Evolutionary conservation across 768 basidiomycete genomes (phyloP).

Genomic region (Leccinum incarnatum): DNA sequence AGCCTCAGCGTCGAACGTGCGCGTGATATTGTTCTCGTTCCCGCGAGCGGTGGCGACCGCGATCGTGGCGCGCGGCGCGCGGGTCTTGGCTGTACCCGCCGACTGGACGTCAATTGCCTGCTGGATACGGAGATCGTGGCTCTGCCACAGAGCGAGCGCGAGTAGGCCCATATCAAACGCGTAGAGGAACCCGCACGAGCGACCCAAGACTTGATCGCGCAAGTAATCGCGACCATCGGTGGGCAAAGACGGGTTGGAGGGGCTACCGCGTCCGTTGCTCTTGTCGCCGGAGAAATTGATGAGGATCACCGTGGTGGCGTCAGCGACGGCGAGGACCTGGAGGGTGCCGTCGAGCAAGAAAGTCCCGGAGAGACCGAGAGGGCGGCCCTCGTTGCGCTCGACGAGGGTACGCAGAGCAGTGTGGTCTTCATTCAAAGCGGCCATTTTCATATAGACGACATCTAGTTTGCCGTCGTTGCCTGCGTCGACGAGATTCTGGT

Average conservation of each 20-base stretch:
- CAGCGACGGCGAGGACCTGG: slow-evolving; percentile 27
- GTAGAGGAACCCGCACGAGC: slow-evolving; percentile 26
- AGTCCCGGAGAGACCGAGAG: slow-evolving; percentile 30
- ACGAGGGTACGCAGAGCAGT: slow-evolving; percentile 20
- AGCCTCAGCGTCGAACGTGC: slow-evolving; percentile 2
- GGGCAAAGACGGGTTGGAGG: slow-evolving; percentile 16
- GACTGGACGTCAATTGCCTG: slow-evolving; percentile 33
- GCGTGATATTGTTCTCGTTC: slow-evolving; percentile 15
- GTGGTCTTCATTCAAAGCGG: slow-evolving; percentile 23
- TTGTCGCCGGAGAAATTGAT: slow-evolving; percentile 28
- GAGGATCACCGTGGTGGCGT: slow-evolving; percentile 25
- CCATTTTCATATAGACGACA: slow-evolving; percentile 15
- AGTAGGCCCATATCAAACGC: slow-evolving; percentile 32
- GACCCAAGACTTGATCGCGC: slow-evolving; percentile 29
- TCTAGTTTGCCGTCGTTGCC: slow-evolving; percentile 25
- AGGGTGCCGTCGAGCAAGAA: slow-evolving; percentile 25
- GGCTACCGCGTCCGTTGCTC: slow-evolving; percentile 33
- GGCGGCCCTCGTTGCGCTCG: slow-evolving; percentile 33
- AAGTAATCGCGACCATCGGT: slow-evolving; percentile 26
- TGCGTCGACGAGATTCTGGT: slow-evolving; percentile 29
- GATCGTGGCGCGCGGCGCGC: slow-evolving; percentile 20
- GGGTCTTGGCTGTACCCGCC: slow-evolving; percentile 10
- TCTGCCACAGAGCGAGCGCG: slow-evolving; percentile 31
- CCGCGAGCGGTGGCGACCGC: slow-evolving; percentile 10
- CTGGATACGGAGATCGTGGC: slow-evolving; percentile 32